Conservation (phyloP, 164 flowering plant genomes). For the Umbilicus rupestris region DNA sequence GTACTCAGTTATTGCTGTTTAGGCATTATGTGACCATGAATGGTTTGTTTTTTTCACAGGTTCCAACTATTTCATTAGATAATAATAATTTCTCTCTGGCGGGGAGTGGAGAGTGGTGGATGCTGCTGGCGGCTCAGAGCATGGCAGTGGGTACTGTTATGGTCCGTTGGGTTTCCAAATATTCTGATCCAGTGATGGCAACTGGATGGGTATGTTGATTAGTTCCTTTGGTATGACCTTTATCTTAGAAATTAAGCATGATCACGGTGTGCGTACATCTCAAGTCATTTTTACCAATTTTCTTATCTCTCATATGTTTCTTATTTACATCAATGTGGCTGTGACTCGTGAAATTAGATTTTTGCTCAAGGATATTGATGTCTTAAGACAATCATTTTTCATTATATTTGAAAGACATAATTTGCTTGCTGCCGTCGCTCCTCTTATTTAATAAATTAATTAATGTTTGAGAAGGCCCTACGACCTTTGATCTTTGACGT, state of each 20-base stretch:
- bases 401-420: too few species aligned
- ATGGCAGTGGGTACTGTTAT: constrained; percentile 97
- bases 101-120: constrained; percentile 99
- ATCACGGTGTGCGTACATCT: background rate
- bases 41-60: constrained; percentile 27
- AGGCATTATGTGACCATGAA: background rate
- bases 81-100: constrained; percentile 52
- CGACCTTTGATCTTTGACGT: too few species aligned
- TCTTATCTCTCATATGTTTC: background rate
- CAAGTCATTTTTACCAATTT: background rate
- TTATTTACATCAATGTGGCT: background rate
- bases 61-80: constrained; percentile 49
- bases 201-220: constrained; percentile 82
- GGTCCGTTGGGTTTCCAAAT: constrained; percentile 98
- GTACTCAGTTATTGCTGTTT: background rate
- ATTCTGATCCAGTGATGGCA: constrained; percentile 93
- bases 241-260: background rate
- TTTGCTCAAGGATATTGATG: too few species aligned
- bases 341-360: too few species aligned
- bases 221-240: background rate
- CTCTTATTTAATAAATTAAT: too few species aligned
- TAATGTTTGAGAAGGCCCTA: too few species aligned
- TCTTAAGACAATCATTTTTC: too few species aligned
- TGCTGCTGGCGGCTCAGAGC: constrained; percentile 99
- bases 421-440: too few species aligned